phyloP scores from a whole-genome alignment of 2,329 filamentous ascomycete genomes.

The Aspergillus sp. region DNA sequence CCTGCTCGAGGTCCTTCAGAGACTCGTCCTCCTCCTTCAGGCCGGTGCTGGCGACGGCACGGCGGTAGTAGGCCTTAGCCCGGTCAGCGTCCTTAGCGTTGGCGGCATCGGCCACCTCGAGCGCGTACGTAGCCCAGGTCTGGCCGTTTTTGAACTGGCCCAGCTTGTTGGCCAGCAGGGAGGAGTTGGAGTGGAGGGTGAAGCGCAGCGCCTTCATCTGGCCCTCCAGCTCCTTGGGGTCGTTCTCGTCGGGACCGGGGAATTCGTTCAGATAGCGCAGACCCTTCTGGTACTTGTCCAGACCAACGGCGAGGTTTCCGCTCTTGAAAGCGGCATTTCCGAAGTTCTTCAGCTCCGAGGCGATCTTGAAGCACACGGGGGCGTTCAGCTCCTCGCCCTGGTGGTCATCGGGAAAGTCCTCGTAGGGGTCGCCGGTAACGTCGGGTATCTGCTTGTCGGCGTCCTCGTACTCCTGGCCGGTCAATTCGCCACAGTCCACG shows the following conservation, averaged over 20 bases:
- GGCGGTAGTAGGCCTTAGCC: constrained; percentile 85
- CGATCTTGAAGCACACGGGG: constrained; percentile 72
- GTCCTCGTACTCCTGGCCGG: constrained; percentile 65
- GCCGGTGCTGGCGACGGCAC: constrained; percentile 71
- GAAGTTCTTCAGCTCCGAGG: constrained; percentile 80
- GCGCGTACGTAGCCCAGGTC: constrained; percentile 69
- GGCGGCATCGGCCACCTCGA: constrained; percentile 60
- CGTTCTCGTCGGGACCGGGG: constrained; percentile 66
- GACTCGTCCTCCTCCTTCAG: constrained; percentile 84
- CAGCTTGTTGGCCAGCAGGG: constrained; percentile 81
- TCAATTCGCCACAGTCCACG: constrained; percentile 81
- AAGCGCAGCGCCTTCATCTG: constrained; percentile 75
- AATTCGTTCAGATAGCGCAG: constrained; percentile 86
- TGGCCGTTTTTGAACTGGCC: constrained; percentile 68
- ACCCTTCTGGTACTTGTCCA: constrained; percentile 94
- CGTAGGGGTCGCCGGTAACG: constrained; percentile 82
- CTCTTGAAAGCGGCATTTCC: constrained; percentile 92
- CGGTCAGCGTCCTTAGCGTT: constrained; percentile 71
- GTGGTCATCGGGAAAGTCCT: constrained; percentile 91
- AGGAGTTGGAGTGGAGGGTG: constrained; percentile 82
- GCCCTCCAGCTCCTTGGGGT: constrained; percentile 65
- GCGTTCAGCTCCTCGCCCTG: constrained; percentile 63
- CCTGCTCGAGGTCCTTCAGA: constrained; percentile 71
- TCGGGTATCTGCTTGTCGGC: constrained; percentile 71
- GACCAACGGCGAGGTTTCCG: constrained; percentile 65